Base-by-base conservation (phyloP, 2,329 filamentous ascomycete species). In the Aspergillus pseudoviridinutans region DNA sequence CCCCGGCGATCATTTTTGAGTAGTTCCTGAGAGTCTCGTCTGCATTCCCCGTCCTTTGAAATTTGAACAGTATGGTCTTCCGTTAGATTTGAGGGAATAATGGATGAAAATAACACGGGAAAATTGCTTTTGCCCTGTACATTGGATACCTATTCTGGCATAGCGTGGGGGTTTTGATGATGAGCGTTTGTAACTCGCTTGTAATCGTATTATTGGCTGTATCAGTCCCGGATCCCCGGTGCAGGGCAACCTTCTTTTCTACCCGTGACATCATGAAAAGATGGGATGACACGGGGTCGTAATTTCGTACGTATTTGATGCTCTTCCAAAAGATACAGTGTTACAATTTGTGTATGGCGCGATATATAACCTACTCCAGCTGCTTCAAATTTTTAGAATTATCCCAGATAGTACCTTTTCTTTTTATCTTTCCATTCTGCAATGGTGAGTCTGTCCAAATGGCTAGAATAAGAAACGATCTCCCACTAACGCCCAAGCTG, bases 401-500 rank as follows among this genome's bases (percentile, higher is more conserved):
- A 17, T 38, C 17, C 1, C 14, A 7, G 32, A 38, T 7, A 3
- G 5, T 38, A 17, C 6, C 7, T 17, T 35, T 17, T 6, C 14
- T 14, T 17, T 38, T 10, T 9, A 10, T 24, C n/a, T 44, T 44
- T 24, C n/a, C n/a, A 46, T 46, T 24, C 4, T 24, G 8, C 42
- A 4, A 46, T 12, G 8, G 12, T 46, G 42, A 46, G n/a, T 5
- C 8, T 46, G 20, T 17, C 6, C 32, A 38, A 38, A 38, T 29
- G 10, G 32, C 14, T 17, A 38, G 32, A 8, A 38, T 17, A 38
- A 17, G 32, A 61, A 59, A 60, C 53, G 59, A 65, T 63, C 61
- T 62, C 59, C 64, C 61, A 66, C 66, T 68, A 66, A 67, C 58
- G 61, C 65, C 62, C 65, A 66, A 60, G 61, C 64, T 57, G 59